Conservation (phyloP, 352 stramenopile genomes). For the Pythium apleroticum region DNA sequence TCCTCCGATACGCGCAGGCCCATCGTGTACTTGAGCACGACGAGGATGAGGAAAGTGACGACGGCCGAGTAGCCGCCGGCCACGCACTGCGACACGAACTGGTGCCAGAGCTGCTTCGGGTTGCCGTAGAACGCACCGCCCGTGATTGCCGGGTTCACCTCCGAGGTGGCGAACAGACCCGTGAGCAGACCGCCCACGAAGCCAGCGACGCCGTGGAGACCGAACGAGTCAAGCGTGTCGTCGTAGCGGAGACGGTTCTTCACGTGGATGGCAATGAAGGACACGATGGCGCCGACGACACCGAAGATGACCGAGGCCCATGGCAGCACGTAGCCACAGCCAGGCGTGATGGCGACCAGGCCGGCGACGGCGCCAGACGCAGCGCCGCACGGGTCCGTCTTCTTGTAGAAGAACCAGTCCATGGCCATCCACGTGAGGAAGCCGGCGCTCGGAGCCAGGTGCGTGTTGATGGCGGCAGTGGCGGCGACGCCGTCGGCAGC, state of each 20-base stretch:
- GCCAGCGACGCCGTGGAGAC: conserved; percentile 65
- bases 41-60: conserved; percentile 66
- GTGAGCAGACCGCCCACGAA: conserved; percentile 65
- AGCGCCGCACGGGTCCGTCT: conserved; percentile 61
- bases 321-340: conserved; percentile 67
- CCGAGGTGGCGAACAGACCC: conserved; percentile 61
- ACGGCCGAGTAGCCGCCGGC: conserved; percentile 66
- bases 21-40: conserved; percentile 68
- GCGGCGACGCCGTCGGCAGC: conserved; percentile 64
- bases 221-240: conserved; percentile 81
- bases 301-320: conserved; percentile 75
- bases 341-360: conserved; percentile 68
- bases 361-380: conserved; percentile 62
- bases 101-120: conserved; percentile 43
- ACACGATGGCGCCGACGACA: conserved; percentile 48
- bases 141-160: conserved; percentile 54
- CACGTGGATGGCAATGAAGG: conserved; percentile 55
- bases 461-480: conserved; percentile 72
- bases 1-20: conserved; percentile 71
- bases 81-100: conserved; percentile 56
- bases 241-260: conserved; percentile 76
- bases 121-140: conserved; percentile 60
- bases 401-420: conserved; percentile 52
- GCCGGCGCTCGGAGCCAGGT: conserved; percentile 56
- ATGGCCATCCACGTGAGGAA: conserved; percentile 71